phyloP scores from a whole-genome alignment of 345 rosid genomes.

The Mercurialis annua region DNA sequence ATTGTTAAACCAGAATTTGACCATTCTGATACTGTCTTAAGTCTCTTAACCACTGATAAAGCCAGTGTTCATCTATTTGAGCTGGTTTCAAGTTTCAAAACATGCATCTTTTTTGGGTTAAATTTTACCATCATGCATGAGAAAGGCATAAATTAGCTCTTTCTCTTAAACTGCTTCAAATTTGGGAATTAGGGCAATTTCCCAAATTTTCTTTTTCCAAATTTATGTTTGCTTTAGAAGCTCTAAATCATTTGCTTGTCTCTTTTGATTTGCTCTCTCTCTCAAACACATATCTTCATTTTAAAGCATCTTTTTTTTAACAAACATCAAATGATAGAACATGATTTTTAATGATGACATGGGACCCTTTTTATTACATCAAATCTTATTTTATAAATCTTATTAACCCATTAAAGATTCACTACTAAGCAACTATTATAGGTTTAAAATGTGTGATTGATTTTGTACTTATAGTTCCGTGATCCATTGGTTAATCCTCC shows the following conservation, averaged over 20 bases:
- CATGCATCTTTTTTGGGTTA: not conserved
- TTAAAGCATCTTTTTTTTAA: slow-evolving; percentile 36
- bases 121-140: not conserved
- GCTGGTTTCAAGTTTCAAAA: slow-evolving; percentile 8
- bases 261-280: slow-evolving; percentile 24
- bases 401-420: slow-evolving; percentile 15
- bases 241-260: slow-evolving; percentile 44
- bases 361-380: slow-evolving; percentile 33
- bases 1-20: not conserved
- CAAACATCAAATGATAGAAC: slow-evolving; percentile 32
- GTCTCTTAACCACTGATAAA: not conserved
- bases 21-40: not conserved
- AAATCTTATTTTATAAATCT: slow-evolving; percentile 21
- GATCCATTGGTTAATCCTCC: slow-evolving; percentile 18
- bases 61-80: not conserved
- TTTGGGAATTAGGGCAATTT: slow-evolving; percentile 17
- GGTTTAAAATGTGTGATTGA: slow-evolving; percentile 36
- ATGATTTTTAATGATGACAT: slow-evolving; percentile 41
- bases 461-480: slow-evolving; percentile 3
- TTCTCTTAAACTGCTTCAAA: slow-evolving; percentile 7
- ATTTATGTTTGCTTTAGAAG: slow-evolving; percentile 32
- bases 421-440: slow-evolving; percentile 11
- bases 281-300: slow-evolving; percentile 10
- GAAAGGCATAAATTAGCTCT: not conserved
- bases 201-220: slow-evolving; percentile 5